Conservation (phyloP, 78 protist species). For the Anaeramoeba flamelloides region DNA sequence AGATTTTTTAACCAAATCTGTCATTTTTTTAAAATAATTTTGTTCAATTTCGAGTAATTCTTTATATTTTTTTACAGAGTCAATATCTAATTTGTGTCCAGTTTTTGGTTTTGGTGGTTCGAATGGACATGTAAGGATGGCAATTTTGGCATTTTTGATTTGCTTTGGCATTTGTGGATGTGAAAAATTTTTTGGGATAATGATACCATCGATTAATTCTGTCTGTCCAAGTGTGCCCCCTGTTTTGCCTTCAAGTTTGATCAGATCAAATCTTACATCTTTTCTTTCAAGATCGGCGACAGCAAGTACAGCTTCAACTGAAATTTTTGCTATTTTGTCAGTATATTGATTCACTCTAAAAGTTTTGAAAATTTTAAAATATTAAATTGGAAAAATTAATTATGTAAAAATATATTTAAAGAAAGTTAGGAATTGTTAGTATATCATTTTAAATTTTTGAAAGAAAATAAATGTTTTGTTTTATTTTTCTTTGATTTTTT, state of each 20-base stretch:
- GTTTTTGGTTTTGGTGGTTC: slow-evolving; percentile 99
- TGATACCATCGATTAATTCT: slow-evolving; percentile 77
- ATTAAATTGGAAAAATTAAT: too few species aligned
- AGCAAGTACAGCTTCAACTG: slow-evolving; percentile 86
- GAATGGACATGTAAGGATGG: slow-evolving; percentile 94
- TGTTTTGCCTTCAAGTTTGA: slow-evolving; percentile 73
- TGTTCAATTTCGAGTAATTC: slow-evolving; percentile 63
- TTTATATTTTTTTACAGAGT: slow-evolving; percentile 61
- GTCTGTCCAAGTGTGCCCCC: slow-evolving; percentile 95
- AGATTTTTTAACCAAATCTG: slow-evolving; percentile 58
- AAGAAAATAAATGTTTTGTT: too few species aligned
- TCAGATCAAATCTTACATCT: slow-evolving; percentile 95
- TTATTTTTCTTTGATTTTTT: too few species aligned
- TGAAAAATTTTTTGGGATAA: slow-evolving; percentile 78
- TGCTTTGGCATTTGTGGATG: slow-evolving; percentile 75
- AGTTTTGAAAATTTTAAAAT: too few species aligned
- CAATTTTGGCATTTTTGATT: slow-evolving; percentile 75
- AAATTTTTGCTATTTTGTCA: slow-evolving; percentile 24
- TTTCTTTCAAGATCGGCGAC: slow-evolving; percentile 87
- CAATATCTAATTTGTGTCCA: slow-evolving; percentile 61
- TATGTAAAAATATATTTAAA: too few species aligned
- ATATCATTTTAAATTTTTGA: too few species aligned
- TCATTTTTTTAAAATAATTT: slow-evolving; percentile 48
- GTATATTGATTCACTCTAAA: too few species aligned
- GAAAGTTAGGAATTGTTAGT: too few species aligned